Base-by-base conservation (phyloP, 768 basidiomycete genomes). In the Boletus sp. region DNA sequence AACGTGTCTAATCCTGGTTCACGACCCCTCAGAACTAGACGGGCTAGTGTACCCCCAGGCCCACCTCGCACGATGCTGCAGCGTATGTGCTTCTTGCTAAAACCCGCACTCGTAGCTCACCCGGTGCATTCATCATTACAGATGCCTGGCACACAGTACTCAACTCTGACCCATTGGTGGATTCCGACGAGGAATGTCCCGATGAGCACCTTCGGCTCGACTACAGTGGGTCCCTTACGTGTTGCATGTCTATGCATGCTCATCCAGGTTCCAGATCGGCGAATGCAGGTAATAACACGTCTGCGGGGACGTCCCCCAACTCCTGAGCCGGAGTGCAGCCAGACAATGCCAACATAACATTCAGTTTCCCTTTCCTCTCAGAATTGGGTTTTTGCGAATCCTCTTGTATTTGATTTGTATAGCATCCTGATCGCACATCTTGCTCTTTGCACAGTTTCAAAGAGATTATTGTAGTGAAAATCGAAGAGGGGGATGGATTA, bases 81-180 rank as follows among this genome's bases (percentile, higher is more conserved):
- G 66, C 86, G 89, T 91, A 73, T 59, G 85, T 65, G 18, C 39
- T 48, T 47, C 56, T 54, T 28, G 17, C 32, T 7, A 35, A 49
- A 54, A 29, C 12, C 33, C 10, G 51, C 10, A 5, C 33, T 44
- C 50, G 37, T 42, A 45, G 51, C 58, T 60, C 44, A 64, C 40
- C 42, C 33, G 24, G 49, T 37, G 36, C 45, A 42, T 60, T 64
- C 41, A 7, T 51, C 24, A 5, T 14, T 41, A 18, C 65, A 92
- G 90, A 90, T 66, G 85, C 90, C 15, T 91, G 86, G 86, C 83
- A 88, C 64, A 77, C 81, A 15, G 77, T 85, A 55, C 80, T 77
- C 51, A 83, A 80, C 32, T 81, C 83, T 37, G 90, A 92, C 65
- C 85, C 90, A n/a, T 74, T 91, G 30, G 72, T 78, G 49, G 88